Evolutionary conservation across 345 rosid genomes (phyloP).

Genomic region (Jatropha curcas): DNA sequence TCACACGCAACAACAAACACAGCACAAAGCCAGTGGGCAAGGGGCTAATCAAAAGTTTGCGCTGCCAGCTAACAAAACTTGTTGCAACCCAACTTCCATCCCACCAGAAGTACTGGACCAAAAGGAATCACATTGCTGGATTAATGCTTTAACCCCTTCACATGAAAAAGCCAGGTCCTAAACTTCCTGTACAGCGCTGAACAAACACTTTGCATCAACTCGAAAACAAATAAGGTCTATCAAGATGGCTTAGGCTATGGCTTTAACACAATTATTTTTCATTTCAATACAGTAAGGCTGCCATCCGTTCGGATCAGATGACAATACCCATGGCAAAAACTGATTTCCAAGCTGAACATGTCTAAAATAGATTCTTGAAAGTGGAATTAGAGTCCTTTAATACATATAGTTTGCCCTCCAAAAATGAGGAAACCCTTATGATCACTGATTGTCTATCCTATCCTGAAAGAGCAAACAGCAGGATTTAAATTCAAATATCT

Average conservation of each 20-base stretch:
- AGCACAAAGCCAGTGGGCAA: conserved; percentile 7
- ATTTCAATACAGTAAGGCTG: not conserved
- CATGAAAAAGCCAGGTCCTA: conserved; percentile 23
- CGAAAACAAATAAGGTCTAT: not conserved
- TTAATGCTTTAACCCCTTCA: conserved; percentile 10
- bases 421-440: conserved; percentile 18
- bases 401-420: conserved; percentile 24
- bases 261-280: not conserved
- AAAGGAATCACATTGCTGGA: not conserved
- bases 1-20: too few species aligned
- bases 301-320: conserved; percentile 9
- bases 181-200: conserved; percentile 7
- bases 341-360: conserved; percentile 21
- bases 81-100: conserved; percentile 21
- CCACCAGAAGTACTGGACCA: conserved; percentile 10
- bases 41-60: not conserved
- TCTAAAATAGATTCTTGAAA: conserved; percentile 20
- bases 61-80: not conserved
- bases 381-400: conserved; percentile 28
- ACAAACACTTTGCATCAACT: conserved; percentile 9
- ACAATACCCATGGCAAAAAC: conserved; percentile 6
- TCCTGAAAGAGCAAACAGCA: conserved; percentile 26
- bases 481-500: conserved; percentile 37
- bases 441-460: conserved; percentile 33
- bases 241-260: not conserved